These are phyloP conservation scores for Pseudozyma hubeiensis DNA, from an alignment of 1,284 basidiomycete species.

Conservation along the genomic window DNA sequence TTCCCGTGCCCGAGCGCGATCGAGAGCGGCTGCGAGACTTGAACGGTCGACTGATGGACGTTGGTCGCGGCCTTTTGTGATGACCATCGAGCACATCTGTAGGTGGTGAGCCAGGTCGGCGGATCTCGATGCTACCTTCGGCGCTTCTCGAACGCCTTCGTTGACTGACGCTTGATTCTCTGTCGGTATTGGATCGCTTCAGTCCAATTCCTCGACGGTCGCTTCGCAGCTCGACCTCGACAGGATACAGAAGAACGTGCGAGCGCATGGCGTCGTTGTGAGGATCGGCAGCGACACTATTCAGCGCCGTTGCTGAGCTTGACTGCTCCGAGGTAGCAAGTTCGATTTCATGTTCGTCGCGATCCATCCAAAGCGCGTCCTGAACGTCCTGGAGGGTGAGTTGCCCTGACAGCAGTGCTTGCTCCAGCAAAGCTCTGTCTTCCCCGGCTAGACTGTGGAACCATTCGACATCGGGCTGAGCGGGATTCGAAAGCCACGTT, in stretches of 20 bases:
- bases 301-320: not conserved
- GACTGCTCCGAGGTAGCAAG: not conserved
- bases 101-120: constrained; percentile 5
- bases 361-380: constrained; percentile 1
- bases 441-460: constrained; percentile 7
- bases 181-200: not conserved
- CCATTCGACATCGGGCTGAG: constrained; percentile 16
- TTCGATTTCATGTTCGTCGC: not conserved
- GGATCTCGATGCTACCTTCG: constrained; percentile 24
- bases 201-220: constrained; percentile 18
- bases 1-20: constrained; percentile 7
- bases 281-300: not conserved
- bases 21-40: constrained; percentile 3
- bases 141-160: constrained; percentile 18
- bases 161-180: not conserved
- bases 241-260: constrained; percentile 19
- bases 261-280: constrained; percentile 2
- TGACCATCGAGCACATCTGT: not conserved
- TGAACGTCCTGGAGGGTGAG: constrained; percentile 21
- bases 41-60: not conserved
- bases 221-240: constrained; percentile 24
- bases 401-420: constrained; percentile 17
- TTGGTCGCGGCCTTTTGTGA: constrained; percentile 10
- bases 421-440: constrained; percentile 17
- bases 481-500: constrained; percentile 13